These are phyloP conservation scores for Jatropha curcas DNA, from an alignment of 345 rosid species.

Conservation along the genomic window DNA sequence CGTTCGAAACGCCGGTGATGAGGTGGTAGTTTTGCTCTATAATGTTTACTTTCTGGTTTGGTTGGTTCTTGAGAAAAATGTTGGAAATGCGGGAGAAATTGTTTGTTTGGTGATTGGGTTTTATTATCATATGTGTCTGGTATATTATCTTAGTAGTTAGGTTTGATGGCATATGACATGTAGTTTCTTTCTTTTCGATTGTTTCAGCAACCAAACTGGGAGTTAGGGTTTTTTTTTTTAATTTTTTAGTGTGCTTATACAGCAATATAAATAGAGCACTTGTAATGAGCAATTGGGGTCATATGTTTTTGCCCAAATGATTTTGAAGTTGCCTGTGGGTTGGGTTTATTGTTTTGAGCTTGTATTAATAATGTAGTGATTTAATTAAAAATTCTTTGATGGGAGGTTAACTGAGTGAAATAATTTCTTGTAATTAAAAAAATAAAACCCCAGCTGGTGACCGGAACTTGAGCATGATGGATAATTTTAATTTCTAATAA, in stretches of 20 bases:
- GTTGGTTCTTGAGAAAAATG: conserved; percentile 7
- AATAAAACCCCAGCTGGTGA: background rate
- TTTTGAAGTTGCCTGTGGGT: background rate
- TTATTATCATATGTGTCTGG: background rate
- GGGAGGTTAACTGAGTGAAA: background rate
- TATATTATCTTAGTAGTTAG: background rate
- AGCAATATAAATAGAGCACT: background rate
- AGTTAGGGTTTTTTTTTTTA: background rate
- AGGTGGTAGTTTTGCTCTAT: conserved; percentile 37
- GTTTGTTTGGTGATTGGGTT: background rate
- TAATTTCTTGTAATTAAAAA: too few species aligned
- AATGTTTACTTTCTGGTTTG: background rate
- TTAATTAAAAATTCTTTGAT: background rate
- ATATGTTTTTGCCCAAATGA: background rate
- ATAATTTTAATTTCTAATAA: background rate
- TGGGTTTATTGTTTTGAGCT: background rate
- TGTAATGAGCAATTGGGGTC: background rate
- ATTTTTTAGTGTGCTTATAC: background rate
- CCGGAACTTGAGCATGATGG: background rate
- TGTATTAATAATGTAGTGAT: background rate
- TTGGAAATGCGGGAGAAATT: background rate
- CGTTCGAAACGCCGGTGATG: conserved; percentile 53
- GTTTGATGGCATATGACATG: background rate
- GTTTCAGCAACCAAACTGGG: background rate
- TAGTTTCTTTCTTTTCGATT: background rate